phyloP scores from a whole-genome alignment of 768 basidiomycete species.

The Rhizopogon roseolus region DNA sequence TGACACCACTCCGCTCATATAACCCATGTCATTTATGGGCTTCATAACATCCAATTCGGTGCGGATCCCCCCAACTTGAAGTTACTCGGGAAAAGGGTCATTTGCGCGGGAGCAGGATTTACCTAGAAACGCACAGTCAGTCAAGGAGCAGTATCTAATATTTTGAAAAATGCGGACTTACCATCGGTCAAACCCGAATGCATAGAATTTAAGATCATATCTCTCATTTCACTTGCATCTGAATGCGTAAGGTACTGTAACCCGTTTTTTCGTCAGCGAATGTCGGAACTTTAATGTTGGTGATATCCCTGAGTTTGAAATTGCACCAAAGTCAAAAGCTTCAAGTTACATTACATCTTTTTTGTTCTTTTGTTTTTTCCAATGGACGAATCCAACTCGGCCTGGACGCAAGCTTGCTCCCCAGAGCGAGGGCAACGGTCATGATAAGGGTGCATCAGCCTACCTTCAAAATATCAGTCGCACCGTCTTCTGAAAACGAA shows the following conservation, averaged over 20 bases:
- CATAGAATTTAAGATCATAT: constrained; percentile 42
- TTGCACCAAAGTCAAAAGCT: too few relatives aligned
- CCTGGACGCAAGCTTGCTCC: constrained; percentile 43
- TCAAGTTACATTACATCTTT: too few relatives aligned
- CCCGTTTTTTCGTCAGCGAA: constrained; percentile 28
- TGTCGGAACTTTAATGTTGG: constrained; percentile 22
- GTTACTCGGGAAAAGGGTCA: neutral
- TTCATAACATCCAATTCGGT: constrained; percentile 39
- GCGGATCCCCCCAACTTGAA: constrained; percentile 28
- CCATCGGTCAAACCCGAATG: constrained; percentile 49
- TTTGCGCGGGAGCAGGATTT: constrained; percentile 4
- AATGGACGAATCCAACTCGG: constrained; percentile 45
- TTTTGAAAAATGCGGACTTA: constrained; percentile 5
- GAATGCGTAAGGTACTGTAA: constrained; percentile 33
- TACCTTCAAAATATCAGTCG: constrained; percentile 2
- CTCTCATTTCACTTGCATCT: constrained; percentile 24
- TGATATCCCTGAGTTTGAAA: too few relatives aligned
- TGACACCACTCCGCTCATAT: constrained; percentile 25
- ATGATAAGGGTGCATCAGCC: constrained; percentile 42
- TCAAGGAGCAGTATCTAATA: constrained; percentile 1
- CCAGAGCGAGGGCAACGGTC: constrained; percentile 46
- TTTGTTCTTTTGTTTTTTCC: constrained; percentile 30
- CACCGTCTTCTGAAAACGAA: neutral
- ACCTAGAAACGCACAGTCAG: constrained; percentile 19
- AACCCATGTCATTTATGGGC: constrained; percentile 53